Base-by-base conservation (phyloP, 2,329 filamentous ascomycete genomes). In the Phyllosticta ampelicida region DNA sequence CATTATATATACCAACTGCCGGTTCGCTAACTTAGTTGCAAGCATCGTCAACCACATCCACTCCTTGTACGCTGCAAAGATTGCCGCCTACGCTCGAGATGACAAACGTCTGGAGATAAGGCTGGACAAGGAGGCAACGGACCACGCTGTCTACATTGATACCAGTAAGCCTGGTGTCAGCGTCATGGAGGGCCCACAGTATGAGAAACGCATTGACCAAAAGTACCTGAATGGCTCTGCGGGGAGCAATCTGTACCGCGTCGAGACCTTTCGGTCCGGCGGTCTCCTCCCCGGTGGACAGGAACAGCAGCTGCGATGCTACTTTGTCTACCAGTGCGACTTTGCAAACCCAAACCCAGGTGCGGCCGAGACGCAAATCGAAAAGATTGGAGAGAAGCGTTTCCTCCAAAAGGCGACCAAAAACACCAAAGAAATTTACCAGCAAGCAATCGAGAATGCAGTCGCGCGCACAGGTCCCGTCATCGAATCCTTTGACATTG, bases 131-230 rank as follows among this genome's bases (percentile, higher is more conserved):
- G 94, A 99, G 75, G 90, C 90, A 20, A 77, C 80, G 60, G 94
- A 97, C 71, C 94, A 97, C 70, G 94, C 94, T 60, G 95, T 97
- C 69, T 99, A 97, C 77, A 97, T 99, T 65, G 94, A 99, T 72
- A 99, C 94, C 58, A 96, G 91, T 73, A 87, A 86, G 69, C 92
- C 94, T 16, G 94, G 94, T 64, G 78, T 89, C 65, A 88, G 86
- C 60, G 81, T 85, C 52, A 77, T 88, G 20, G 77, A 81, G 56
- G 94, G 94, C 2, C 91, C 94, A n/a, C 82, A 86, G 60, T 99
- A 96, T 72, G 94, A 99, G 77, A 86, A 90, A 70, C 84, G 92
- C 61, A 89, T 99, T 61, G 94, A 97, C 76, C 82, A 86, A 73
- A 97, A 97, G 79, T 97, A 97, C 71, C 82, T 99, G 65, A 90